A percentile compares a stretch with the other conserved stretches of the same genome.
Conservation (phyloP, 164 flowering plant species). For the Liriodendron chinense region DNA sequence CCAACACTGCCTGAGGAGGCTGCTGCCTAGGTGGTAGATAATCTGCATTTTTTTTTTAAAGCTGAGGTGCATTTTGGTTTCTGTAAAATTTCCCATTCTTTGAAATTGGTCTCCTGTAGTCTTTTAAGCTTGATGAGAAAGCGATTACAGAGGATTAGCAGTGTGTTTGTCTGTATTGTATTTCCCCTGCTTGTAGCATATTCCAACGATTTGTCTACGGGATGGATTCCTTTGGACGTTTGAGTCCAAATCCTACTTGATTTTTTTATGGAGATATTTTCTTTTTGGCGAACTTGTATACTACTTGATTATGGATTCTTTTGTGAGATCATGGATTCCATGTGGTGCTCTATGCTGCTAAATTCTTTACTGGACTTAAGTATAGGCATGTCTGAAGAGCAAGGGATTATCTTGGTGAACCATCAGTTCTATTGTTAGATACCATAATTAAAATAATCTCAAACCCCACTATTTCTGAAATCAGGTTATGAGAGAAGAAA, state of each 20-base stretch:
- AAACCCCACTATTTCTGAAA: too few relatives aligned
- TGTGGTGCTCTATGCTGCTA: too few relatives aligned
- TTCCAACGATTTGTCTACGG: neutral
- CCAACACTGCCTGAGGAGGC: constrained; percentile 5
- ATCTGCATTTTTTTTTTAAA: neutral
- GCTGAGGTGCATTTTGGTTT: neutral
- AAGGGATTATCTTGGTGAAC: too few relatives aligned
- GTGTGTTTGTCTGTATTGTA: neutral
- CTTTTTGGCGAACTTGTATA: too few relatives aligned
- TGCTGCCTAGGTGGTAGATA: neutral
- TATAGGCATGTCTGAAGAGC: too few relatives aligned
- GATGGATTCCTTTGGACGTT: neutral
- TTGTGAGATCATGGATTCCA: too few relatives aligned
- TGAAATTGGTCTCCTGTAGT: neutral
- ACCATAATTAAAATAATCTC: too few relatives aligned
- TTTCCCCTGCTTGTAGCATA: neutral
- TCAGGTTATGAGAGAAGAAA: too few relatives aligned
- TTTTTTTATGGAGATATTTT: neutral
- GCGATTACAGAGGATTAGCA: neutral
- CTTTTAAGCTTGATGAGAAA: too few relatives aligned
- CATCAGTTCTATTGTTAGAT: too few relatives aligned
- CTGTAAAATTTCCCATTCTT: neutral
- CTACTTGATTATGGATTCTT: too few relatives aligned
- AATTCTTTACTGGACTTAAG: too few relatives aligned
- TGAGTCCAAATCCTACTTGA: neutral